Evolutionary conservation across 2,329 filamentous ascomycete genomes (phyloP), one percentile per base, ranked within the genome.

Genomic region (Byssothecium circinans): DNA sequence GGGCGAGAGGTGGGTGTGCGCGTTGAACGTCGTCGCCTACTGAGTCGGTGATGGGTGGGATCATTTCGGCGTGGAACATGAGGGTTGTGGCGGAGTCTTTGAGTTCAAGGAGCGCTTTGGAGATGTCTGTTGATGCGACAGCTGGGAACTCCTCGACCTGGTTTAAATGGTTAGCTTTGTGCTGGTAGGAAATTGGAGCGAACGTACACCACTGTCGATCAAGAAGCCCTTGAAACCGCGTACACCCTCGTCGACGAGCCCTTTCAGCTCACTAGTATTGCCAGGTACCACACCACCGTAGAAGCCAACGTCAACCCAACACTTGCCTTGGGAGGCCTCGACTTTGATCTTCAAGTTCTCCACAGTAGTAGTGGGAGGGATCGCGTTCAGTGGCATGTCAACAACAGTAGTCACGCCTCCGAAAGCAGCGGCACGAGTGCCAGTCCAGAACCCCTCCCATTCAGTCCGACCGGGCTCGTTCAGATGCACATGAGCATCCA

Each of bases 41-140:
- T 0, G 89, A 91, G 57, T 84, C 83, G 41, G 88, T 75, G 57
- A 91, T 88, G 15, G 90, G 89, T n/a, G 92, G 91, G 11, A 95
- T 86, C 91, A 96, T 97, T 73, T 99, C 94, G 47, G 94, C 94
- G 68, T 99, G 94, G 76, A 99, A 99, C 92, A 99, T 97, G 61
- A 97, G 84, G 0, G 91, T 95, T 2, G 94, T 97, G 15, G 89
- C 81, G 44, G 86, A 81, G 59, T 89, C 84, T 51, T 88, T 88
- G 52, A 99, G 81, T 38, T 87, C 88, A 23, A 78, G 77, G 82
- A 99, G 91, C 35, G 88, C 91, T 32, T 88, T 81, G 1, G 81
- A 78, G 48, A 97, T 88, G 69, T 97, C 94, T 12, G 74, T 70
- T 1, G 88, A 80, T 0, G 87, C 87, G n/a, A 97, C 86, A 20